Evolutionary conservation across 192 early-diverging fungal genomes (phyloP), one percentile per base, ranked within the genome.

Genomic region (Coemansia sp.): DNA sequence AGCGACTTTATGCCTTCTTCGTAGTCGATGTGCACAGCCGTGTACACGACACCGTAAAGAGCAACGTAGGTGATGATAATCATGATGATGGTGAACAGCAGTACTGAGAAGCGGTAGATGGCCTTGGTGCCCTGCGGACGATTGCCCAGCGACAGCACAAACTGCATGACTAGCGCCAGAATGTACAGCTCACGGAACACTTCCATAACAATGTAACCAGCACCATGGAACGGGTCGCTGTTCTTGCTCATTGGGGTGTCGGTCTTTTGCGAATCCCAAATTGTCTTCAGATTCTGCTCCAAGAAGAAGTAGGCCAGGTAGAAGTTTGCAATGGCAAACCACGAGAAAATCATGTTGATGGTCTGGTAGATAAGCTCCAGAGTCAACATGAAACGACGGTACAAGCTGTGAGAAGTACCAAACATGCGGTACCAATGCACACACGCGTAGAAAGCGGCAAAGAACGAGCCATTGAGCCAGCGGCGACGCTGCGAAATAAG

Each of bases 401-500:
- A 69, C 27, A 87, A 68, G 57, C 78, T 84, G 71, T 97, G 95
- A 48, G 87, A 87, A 7, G 89, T 88, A 49, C 85, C 73, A 78
- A 90, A 90, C 69, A 97, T 89, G 59, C 85, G 82, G 69, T 82
- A 84, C 80, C 85, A 93, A 75, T 95, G 86, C 10, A 80, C 82
- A 48, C 92, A 71, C 16, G 93, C 91, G 82, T 96, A 93, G 53
- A 97, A 85, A 29, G 87, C 86, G 3, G 95, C 95, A 78, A 97
- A 97, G 85, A 93, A 93, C 7, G 91, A 93, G 43, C 95, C 95
- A 78, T 96, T 96, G 59, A 92, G 87, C 97, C 97, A 98, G 76
- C 97, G 88, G 53, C 96, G 87, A 65, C 96, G 87, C 83, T 98
- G 97, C 32, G 93, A 94, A 55, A 98, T 95, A 53, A 97, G 90